Base-by-base conservation (phyloP, 1,284 basidiomycete genomes). In the Coriolopsis trogii region DNA sequence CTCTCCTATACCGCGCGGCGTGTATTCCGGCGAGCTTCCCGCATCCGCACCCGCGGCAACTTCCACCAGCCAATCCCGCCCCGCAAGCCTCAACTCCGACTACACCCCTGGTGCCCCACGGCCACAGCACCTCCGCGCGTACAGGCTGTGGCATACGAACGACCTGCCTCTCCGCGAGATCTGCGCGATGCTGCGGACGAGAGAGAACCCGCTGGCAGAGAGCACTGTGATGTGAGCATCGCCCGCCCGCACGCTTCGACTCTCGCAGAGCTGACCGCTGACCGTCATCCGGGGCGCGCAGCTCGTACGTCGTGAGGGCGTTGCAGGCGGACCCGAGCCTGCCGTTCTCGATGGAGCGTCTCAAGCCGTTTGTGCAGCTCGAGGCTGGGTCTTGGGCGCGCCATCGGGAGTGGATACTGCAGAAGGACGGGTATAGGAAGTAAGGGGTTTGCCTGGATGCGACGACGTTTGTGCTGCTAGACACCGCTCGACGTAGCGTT, bases 201-300 rank as follows among this genome's bases (percentile, higher is more conserved):
- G 59, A 47, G 65, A 72, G 21, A 74, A 77, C 40, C 78, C 79
- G 12, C 69, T 86, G 43, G 78, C 78, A 49, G 69, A 73, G 47
- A 68, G 72, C 28, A 83, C 82, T 4, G 81, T 84, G 20, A 83
- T 86, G 83, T 85, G 52, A 55, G 79, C 70, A 12, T 45, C n/a
- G n/a, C n/a, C n/a, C n/a, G n/a, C n/a, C n/a, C n/a, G n/a, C n/a
- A n/a, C n/a, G n/a, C n/a, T n/a, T n/a, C n/a, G n/a, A n/a, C n/a
- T n/a, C n/a, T n/a, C n/a, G n/a, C n/a, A n/a, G n/a, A n/a, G n/a
- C n/a, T n/a, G n/a, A n/a, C 6, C 20, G 20, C n/a, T 9, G 20
- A 23, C 29, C n/a, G n/a, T 24, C 26, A 16, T 5, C 6, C 33
- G 7, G 46, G 26, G 20, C 45, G 7, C 26, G 13, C 51, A 81